These are phyloP conservation scores for Stentor coeruleus DNA, from an alignment of 73 alveolate species.

Conservation along the genomic window DNA sequence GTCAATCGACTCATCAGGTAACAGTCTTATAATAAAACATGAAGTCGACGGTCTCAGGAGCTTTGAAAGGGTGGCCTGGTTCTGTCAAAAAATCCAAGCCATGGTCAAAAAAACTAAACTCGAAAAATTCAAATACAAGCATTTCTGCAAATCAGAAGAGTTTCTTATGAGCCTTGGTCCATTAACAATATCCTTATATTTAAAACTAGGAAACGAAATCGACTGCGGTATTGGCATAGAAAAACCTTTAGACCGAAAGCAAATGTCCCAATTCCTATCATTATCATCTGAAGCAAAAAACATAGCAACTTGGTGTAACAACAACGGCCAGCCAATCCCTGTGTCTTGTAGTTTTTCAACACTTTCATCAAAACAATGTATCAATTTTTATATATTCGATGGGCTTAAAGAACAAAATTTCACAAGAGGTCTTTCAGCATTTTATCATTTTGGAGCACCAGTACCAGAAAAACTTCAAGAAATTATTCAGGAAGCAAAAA, in stretches of 20 bases:
- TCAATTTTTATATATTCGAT: neutral
- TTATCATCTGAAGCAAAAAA: neutral
- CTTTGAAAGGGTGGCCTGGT: neutral
- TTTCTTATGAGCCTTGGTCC: neutral
- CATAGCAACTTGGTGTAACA: neutral
- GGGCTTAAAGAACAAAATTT: slow-evolving; percentile 6
- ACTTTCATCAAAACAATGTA: neutral
- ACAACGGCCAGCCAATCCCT: slow-evolving; percentile 6
- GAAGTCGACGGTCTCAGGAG: slow-evolving; percentile 13
- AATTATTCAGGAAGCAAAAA: neutral
- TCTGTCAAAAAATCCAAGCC: slow-evolving; percentile 6
- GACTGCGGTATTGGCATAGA: slow-evolving; percentile 16
- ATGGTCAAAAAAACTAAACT: neutral
- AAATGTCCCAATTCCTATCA: neutral
- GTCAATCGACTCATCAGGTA: neutral
- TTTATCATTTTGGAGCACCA: slow-evolving; percentile 8
- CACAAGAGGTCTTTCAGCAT: slow-evolving; percentile 10
- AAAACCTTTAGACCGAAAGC: slow-evolving; percentile 14
- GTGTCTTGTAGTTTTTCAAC: neutral
- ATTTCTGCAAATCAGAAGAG: neutral
- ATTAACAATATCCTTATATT: neutral
- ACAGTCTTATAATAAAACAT: slow-evolving; percentile 1
- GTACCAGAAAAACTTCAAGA: slow-evolving; percentile 1
- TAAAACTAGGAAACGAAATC: neutral
- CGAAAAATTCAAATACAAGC: neutral